A percentile compares a stretch with the other conserved stretches of the same genome.
Conservation (phyloP, 1,284 basidiomycete genomes). For the Cryptococcus wingfieldii region DNA sequence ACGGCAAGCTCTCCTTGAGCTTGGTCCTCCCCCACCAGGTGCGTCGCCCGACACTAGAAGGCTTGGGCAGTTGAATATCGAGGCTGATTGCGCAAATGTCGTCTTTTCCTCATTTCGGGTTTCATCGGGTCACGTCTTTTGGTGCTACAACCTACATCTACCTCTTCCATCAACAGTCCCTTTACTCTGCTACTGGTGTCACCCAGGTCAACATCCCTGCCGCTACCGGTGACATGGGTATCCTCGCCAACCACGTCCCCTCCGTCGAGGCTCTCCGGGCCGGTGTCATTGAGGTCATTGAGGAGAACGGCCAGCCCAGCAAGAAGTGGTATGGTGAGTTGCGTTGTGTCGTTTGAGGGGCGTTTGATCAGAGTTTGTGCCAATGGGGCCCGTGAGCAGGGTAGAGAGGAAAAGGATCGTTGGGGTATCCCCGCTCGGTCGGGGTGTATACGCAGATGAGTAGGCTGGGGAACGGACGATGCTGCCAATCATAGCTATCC, state of each 20-base stretch:
- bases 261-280: conserved; percentile 88
- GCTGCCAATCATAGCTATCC: too few relatives aligned
- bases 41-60: conserved; percentile 36
- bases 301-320: conserved; percentile 61
- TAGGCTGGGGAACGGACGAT: neutral
- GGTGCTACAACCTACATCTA: neutral
- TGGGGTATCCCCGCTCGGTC: neutral
- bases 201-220: conserved; percentile 91
- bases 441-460: neutral
- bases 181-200: conserved; percentile 81
- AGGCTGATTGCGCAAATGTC: neutral
- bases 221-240: conserved; percentile 96
- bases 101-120: neutral
- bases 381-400: neutral
- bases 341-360: neutral
- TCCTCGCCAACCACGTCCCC: conserved; percentile 93
- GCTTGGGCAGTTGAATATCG: neutral
- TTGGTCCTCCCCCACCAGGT: conserved; percentile 92
- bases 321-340: conserved; percentile 93
- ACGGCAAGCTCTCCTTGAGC: conserved; percentile 77
- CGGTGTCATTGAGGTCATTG: conserved; percentile 88
- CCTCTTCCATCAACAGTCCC: conserved; percentile 56
- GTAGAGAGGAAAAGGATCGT: neutral
- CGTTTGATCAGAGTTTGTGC: neutral
- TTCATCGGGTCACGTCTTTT: neutral